phyloP scores from a whole-genome alignment of 2,329 filamentous ascomycete genomes.

The Trichoderma pleuroti region DNA sequence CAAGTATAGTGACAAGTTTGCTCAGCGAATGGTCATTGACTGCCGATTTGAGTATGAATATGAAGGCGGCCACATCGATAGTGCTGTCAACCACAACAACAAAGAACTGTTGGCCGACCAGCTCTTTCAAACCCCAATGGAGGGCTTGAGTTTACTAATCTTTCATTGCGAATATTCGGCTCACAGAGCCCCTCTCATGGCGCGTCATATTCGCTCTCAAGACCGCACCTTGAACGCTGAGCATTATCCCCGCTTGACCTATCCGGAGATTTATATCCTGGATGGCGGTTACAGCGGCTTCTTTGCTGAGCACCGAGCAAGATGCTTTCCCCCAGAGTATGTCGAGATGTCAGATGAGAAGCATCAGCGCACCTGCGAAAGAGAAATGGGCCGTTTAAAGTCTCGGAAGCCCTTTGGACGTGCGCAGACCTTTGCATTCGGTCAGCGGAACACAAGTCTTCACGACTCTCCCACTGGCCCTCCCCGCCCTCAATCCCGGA shows the following conservation, averaged over 20 bases:
- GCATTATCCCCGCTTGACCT: conserved; percentile 83
- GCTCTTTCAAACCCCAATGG: conserved; percentile 67
- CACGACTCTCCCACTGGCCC: conserved; percentile 60
- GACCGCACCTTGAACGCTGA: conserved; percentile 84
- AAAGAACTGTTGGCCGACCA: conserved; percentile 80
- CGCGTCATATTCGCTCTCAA: conserved; percentile 83
- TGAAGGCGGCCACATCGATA: conserved; percentile 89
- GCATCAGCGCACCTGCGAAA: conserved; percentile 89
- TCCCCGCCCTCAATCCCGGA: conserved; percentile 40
- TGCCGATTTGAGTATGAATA: conserved; percentile 99
- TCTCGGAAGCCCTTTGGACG: conserved; percentile 81
- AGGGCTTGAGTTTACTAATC: conserved; percentile 74
- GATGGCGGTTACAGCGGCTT: conserved; percentile 96
- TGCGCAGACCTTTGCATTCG: conserved; percentile 94
- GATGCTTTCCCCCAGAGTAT: conserved; percentile 93
- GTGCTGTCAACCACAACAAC: conserved; percentile 94
- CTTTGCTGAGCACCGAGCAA: conserved; percentile 70
- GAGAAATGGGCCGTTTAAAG: conserved; percentile 89
- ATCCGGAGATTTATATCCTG: conserved; percentile 94
- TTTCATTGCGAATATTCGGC: conserved; percentile 99
- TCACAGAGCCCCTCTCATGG: conserved; percentile 93
- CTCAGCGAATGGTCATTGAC: conserved; percentile 84
- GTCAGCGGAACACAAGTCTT: conserved; percentile 59
- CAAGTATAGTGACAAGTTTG: conserved; percentile 70
- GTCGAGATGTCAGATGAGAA: conserved; percentile 94